These are phyloP conservation scores for Endothia cerciana DNA, from an alignment of 2,329 filamentous ascomycete species.

Conservation along the genomic window DNA sequence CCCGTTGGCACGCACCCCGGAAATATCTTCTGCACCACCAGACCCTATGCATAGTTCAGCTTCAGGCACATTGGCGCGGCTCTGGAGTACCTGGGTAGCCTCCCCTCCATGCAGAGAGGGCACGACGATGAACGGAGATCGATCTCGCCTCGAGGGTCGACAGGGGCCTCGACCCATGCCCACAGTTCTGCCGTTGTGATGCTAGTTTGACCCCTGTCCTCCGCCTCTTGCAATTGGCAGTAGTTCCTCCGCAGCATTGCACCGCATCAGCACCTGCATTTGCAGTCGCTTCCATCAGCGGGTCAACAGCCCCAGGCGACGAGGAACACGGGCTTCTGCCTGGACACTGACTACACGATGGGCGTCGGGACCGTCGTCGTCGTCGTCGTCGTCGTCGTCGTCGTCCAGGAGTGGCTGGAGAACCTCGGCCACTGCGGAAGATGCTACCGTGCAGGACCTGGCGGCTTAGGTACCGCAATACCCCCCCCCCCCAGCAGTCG, in stretches of 20 bases:
- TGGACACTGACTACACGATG: not conserved
- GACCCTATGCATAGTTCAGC: not conserved
- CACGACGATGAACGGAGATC: not conserved
- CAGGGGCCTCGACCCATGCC: not conserved
- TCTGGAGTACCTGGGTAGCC: not conserved
- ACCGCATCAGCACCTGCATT: not conserved
- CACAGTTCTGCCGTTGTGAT: constrained; percentile 1
- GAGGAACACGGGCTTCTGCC: not conserved
- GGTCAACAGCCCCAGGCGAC: not conserved
- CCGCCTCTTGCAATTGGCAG: not conserved
- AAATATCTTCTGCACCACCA: not conserved
- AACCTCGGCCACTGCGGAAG: not conserved
- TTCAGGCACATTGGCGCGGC: not conserved
- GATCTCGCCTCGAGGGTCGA: not conserved
- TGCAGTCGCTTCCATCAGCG: not conserved
- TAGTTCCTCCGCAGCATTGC: not conserved
- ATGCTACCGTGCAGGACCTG: not conserved
- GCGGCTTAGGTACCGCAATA: not conserved
- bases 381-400: no score
- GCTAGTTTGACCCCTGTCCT: not conserved
- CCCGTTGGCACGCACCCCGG: not conserved
- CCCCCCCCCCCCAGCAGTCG: not conserved
- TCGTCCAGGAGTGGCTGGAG: not conserved
- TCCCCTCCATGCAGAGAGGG: no score
- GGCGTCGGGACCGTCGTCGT: no score